phyloP scores from a whole-genome alignment of 805 yeast genomes.

The Yarrowia yakushimensis region DNA sequence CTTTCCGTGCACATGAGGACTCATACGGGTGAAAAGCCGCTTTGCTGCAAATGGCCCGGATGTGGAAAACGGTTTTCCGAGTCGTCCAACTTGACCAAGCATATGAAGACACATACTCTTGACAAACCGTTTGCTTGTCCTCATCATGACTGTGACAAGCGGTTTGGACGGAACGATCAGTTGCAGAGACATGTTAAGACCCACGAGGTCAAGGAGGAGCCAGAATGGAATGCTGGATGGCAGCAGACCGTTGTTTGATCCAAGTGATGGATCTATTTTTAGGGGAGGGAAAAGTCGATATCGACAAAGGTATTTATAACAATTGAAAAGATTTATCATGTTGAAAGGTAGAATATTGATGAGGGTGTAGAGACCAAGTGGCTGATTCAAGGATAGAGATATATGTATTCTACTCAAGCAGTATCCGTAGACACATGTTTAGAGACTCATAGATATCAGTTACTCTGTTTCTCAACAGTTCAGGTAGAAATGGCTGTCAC shows the following conservation, averaged over 20 bases:
- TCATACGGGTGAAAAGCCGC: constrained; percentile 89
- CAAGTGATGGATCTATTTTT: too few species aligned
- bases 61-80: constrained; percentile 87
- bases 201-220: constrained; percentile 60
- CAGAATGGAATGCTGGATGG: constrained; percentile 17
- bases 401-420: too few species aligned
- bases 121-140: constrained; percentile 52
- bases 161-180: constrained; percentile 87
- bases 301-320: too few species aligned
- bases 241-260: neutral
- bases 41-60: constrained; percentile 71
- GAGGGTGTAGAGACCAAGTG: too few species aligned
- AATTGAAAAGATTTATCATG: too few species aligned
- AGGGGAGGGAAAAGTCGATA: neutral
- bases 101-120: constrained; percentile 64
- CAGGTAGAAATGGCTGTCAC: too few species aligned
- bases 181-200: constrained; percentile 82
- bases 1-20: constrained; percentile 77
- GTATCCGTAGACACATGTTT: too few species aligned
- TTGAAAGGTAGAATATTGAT: too few species aligned
- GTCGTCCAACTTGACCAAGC: constrained; percentile 83
- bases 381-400: too few species aligned
- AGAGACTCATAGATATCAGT: too few species aligned
- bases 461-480: too few species aligned
- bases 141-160: constrained; percentile 54